Evolutionary conservation across 768 basidiomycete genomes (phyloP).

Genomic region (Coprinopsis sp.): DNA sequence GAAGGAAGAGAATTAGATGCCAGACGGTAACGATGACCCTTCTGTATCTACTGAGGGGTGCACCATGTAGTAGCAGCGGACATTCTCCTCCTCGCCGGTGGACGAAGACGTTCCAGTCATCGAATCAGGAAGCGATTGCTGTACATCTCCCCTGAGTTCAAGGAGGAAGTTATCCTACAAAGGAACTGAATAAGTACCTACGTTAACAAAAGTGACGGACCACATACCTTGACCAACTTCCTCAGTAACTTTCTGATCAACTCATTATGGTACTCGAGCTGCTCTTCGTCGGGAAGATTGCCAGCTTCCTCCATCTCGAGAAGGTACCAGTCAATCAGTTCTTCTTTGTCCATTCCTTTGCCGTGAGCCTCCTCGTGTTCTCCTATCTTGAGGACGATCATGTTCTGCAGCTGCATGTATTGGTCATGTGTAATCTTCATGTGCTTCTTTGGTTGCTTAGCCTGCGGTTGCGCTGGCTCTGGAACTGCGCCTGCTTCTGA

Average conservation of each 20-base stretch:
- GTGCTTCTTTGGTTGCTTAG: slow-evolving; percentile 53
- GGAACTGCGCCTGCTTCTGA: slow-evolving; percentile 28
- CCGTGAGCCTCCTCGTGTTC: slow-evolving; percentile 73
- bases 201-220: background rate
- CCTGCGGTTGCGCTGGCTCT: slow-evolving; percentile 21
- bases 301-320: slow-evolving; percentile 83
- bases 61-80: slow-evolving; percentile 83
- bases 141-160: slow-evolving; percentile 77
- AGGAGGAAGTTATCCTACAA: slow-evolving; percentile 78
- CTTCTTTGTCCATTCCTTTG: slow-evolving; percentile 79
- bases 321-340: slow-evolving; percentile 95
- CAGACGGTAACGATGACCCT: slow-evolving; percentile 40
- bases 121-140: slow-evolving; percentile 70
- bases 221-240: slow-evolving; percentile 83
- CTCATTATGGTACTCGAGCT: slow-evolving; percentile 87
- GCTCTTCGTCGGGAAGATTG: slow-evolving; percentile 79
- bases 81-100: slow-evolving; percentile 48
- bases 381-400: slow-evolving; percentile 79
- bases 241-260: slow-evolving; percentile 84
- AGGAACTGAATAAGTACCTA: slow-evolving; percentile 3
- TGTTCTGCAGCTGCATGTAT: slow-evolving; percentile 84
- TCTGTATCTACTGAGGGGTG: slow-evolving; percentile 85
- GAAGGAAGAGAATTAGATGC: slow-evolving; percentile 18
- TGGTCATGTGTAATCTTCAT: slow-evolving; percentile 96
- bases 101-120: slow-evolving; percentile 49